Base-by-base conservation (phyloP, 805 yeast species). In the Yarrowia alimentaria region DNA sequence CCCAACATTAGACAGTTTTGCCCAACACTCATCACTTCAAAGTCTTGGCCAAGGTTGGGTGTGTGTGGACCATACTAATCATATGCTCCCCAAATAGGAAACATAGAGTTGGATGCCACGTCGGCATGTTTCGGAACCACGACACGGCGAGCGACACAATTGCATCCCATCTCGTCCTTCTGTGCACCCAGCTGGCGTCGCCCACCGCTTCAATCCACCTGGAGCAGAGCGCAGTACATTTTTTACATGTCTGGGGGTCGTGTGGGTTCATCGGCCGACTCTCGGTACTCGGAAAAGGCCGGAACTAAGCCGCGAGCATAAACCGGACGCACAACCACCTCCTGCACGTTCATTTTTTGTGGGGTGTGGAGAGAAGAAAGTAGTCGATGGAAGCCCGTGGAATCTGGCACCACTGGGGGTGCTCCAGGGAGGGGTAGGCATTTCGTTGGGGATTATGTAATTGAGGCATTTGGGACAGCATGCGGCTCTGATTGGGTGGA, bases 301-400 rank as follows among this genome's bases (percentile, higher is more conserved):
- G 47, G 47, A 20, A 26, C 19, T 13, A 6, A 6, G 4, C 6
- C 17, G 13, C 47, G 47, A 40, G 47, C 47, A 40, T 40, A 40
- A 37, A 40, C 33, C 47, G 47, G 47, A 40, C 47, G 47, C 33
- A 40, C 8, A 2, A 7, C 5, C 6, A 18, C 3, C 18, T 29
- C 18, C 33, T 26, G 47, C 32, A 26, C 25, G 29, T 29, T 29
- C 21, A 21, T 9, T 26, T n/a, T 40, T 13, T 40, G 47, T 26
- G 47, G 47, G 33, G 47, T 26, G 47, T 40, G 32, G 47, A 40
- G 47, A 28, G 28, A 40, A 29, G 47, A 29, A 29, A 22, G 47
- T 37, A n/a, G 29, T 19, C 16, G 18, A 40, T 40, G 47, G 47
- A 40, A 40, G 47, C 14, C 25, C 6, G 13, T 40, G 18, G 47